Base-by-base conservation (phyloP, 176 grass and related monocot species). In the Oryza glaberrima region DNA sequence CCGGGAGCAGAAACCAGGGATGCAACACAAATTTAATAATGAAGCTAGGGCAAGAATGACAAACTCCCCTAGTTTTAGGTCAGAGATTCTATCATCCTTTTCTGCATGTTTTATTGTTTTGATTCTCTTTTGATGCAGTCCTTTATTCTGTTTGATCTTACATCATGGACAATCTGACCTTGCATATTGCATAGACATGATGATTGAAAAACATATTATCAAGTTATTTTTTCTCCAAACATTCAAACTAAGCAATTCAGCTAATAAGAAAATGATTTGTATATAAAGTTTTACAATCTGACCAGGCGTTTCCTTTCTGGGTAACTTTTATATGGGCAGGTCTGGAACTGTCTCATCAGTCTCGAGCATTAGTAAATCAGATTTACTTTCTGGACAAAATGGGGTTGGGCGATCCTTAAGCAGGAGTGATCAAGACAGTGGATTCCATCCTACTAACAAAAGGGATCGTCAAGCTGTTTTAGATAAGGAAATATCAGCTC, bases 301-400 rank as follows among this genome's bases (percentile, higher is more conserved):
- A 26, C 14, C 66, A 58, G 45, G 65, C 11, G 47, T 75, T 82
- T 70, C 75, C 34, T 68, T 70, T 65, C 30, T 74, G 44, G 23
- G 22, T 88, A 60, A 70, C 26, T 56, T 77, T 80, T 75, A 73
- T 71, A 64, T 85, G 36, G 51, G 72, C 86, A 97, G 94, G 78
- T 94, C 84, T 80, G 90, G 92, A 79, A 23, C 82, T 88, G 70
- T 69, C 72, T 69, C 80, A 68, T 82, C 73, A 83, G 86, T 47
- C 46, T 82, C 86, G 75, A 81, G 51, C 70, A 58, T 75, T 77
- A 79, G 69, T 70, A 96, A 93, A 87, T 78, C 86, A 66, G 91
- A 93, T 73, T 82, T 90, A 70, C 79, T 88, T 94, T 94, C 92
- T 89, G 82, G 77, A 85, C 92, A 92, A 85, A 88, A 84, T 85